phyloP scores from a whole-genome alignment of 1,284 basidiomycete species.

The Thecaphora thlaspeos region DNA sequence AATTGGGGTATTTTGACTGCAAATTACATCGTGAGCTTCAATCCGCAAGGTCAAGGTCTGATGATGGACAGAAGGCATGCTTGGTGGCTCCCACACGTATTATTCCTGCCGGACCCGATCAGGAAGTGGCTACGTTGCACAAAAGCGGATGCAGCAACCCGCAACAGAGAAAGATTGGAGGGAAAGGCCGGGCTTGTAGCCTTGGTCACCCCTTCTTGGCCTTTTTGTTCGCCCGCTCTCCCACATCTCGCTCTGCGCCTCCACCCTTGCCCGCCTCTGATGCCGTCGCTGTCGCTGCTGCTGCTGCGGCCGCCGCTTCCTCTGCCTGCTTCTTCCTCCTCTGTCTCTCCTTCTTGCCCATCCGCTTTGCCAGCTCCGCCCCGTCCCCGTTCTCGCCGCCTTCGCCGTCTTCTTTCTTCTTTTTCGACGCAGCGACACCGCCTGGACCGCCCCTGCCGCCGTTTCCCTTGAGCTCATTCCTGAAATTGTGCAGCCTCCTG shows the following conservation, averaged over 20 bases:
- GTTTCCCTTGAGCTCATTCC: conserved; percentile 62
- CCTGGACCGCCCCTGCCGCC: conserved; percentile 8
- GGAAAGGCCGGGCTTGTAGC: no score
- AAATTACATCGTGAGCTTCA: no score
- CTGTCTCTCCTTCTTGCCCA: conserved; percentile 47
- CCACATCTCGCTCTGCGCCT: neutral
- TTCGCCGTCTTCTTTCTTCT: conserved; percentile 13
- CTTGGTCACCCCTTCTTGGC: conserved; percentile 2
- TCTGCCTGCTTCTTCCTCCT: conserved; percentile 28
- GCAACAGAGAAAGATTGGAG: no score
- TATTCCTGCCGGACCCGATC: no score
- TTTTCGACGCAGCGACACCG: neutral
- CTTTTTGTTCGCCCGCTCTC: neutral
- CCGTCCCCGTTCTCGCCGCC: conserved; percentile 8
- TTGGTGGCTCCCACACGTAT: no score
- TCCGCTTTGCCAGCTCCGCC: conserved; percentile 58
- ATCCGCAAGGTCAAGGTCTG: no score
- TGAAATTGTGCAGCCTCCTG: conserved; percentile 74
- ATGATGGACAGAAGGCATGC: no score
- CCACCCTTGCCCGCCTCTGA: no score
- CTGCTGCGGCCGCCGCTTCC: neutral
- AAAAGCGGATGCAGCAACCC: no score
- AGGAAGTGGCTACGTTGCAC: no score
- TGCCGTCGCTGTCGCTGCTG: neutral
- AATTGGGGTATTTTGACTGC: no score